These are phyloP conservation scores for Alternaria hordeiaustralica DNA, from an alignment of 2,329 filamentous ascomycete species.

Conservation along the genomic window DNA sequence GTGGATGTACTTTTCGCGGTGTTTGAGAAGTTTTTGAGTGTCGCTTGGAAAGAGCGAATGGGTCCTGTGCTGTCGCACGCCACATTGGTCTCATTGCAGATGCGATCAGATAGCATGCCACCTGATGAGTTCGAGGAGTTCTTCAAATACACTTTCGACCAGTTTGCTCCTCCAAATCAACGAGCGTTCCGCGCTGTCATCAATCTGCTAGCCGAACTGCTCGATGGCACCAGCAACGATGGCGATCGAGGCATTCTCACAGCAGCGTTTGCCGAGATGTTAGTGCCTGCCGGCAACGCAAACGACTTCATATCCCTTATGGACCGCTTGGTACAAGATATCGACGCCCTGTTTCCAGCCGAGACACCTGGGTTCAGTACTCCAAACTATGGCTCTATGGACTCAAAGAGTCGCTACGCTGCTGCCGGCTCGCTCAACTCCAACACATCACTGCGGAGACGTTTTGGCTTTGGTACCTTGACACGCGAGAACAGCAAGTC, in stretches of 20 bases:
- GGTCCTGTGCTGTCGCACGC: constrained; percentile 79
- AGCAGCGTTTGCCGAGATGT: constrained; percentile 83
- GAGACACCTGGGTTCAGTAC: constrained; percentile 53
- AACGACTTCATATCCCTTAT: constrained; percentile 87
- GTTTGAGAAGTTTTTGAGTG: constrained; percentile 90
- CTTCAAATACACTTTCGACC: constrained; percentile 60
- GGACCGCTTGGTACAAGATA: constrained; percentile 88
- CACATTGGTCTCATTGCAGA: constrained; percentile 76
- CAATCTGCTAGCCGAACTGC: constrained; percentile 82
- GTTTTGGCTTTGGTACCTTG: constrained; percentile 80
- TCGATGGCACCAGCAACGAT: constrained; percentile 90
- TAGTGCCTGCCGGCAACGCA: constrained; percentile 78
- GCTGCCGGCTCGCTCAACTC: constrained; percentile 79
- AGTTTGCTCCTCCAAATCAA: constrained; percentile 65
- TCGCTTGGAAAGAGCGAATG: constrained; percentile 88
- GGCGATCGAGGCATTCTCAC: constrained; percentile 88
- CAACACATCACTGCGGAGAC: constrained; percentile 84
- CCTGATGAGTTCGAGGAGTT: constrained; percentile 73
- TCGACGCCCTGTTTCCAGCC: constrained; percentile 85
- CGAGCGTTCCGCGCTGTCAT: constrained; percentile 84
- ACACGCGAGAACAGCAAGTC: constrained; percentile 80
- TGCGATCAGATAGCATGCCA: constrained; percentile 65
- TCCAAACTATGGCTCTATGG: constrained; percentile 64
- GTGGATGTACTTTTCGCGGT: constrained; percentile 88
- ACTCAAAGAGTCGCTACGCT: constrained; percentile 64